Percentiles rank a stretch among this genome's conserved stretches.
Evolutionary conservation across 1,284 basidiomycete genomes (phyloP).

Genomic region (Limonomyces culmigenus): DNA sequence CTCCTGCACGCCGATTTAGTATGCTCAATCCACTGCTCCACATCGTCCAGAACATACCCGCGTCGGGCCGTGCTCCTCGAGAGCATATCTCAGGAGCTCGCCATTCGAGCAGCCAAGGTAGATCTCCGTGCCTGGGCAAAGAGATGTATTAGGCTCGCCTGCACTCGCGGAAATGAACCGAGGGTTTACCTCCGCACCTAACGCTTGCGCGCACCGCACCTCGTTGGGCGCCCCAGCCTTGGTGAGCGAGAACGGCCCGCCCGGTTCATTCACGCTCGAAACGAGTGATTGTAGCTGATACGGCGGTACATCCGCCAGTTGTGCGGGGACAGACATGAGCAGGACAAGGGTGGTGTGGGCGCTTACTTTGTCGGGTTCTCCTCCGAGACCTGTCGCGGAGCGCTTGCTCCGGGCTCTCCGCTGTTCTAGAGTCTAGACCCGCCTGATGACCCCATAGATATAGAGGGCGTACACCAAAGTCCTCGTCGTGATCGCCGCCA

Average conservation of each 20-base stretch:
- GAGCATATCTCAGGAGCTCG: slow-evolving; percentile 46
- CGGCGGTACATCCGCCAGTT: slow-evolving; percentile 32
- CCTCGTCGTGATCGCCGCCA: no score
- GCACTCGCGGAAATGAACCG: no score
- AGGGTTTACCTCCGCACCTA: slow-evolving; percentile 11
- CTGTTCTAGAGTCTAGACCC: no score
- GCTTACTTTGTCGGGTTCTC: no score
- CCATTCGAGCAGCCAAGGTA: slow-evolving; percentile 63
- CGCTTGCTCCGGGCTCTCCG: no score
- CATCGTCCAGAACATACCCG: slow-evolving; percentile 24
- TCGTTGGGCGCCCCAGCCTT: slow-evolving; percentile 4
- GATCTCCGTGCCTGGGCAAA: slow-evolving; percentile 40
- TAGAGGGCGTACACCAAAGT: no score
- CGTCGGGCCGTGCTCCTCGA: slow-evolving; percentile 36
- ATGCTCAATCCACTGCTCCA: no score
- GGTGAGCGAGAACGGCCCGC: slow-evolving; percentile 5
- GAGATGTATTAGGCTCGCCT: no score
- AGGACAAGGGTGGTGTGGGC: no score
- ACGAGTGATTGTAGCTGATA: slow-evolving; percentile 40
- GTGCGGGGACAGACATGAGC: slow-evolving; percentile 14
- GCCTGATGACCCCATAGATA: no score
- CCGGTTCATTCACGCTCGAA: slow-evolving; percentile 19
- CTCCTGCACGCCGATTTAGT: slow-evolving; percentile 20
- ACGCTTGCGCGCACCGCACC: slow-evolving; percentile 18
- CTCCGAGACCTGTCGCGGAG: no score